Base-by-base conservation (phyloP, 148 eudicot species). In the Cornus kousa region DNA sequence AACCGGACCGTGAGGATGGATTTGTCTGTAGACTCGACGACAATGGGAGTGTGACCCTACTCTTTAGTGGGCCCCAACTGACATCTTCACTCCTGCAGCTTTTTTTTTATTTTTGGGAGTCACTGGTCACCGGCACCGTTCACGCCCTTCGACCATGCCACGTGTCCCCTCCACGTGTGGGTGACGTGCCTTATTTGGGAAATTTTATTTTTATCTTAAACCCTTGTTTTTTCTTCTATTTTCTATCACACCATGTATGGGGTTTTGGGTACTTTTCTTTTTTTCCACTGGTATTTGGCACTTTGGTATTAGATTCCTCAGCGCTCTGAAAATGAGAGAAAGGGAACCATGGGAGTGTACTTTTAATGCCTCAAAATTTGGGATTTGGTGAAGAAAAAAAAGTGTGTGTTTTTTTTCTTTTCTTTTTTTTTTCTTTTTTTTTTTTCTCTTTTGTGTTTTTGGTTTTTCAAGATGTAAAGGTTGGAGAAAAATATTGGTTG, bases 1-100 rank as follows among this genome's bases (percentile, higher is more conserved):
- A n/a, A 57, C 31, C 67, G 78, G 82, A 70, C 24, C 33, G 70
- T 75, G 75, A 9, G 43, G 75, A 1, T 16, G 65, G 2, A 65
- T 81, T 77, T 76, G 80, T 81, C 83, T 4, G 13, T 17, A 48
- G 80, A 76, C 83, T 72, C 23, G 71, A 71, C 43, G 80, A 77
- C 80, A 81, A 28, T 32, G 72, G 31, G 22, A 46, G 75, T 64
- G 75, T 64, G 67, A 81, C 72, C 75, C 13, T 7, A 4, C 43
- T 7, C 43, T 39, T 43, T 43, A 10, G 75, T 81, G 79, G 83
- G 72, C 50, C 70, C 73, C 79, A 37, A 43, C 16, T 50, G 57
- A 32, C 79, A 40, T 12, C 0, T 35, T 31, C 64, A 11, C 12
- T 4, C 2, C 48, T 43, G 48, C 48, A 43, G 48, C 48, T 43